phyloP scores from a whole-genome alignment of 2,329 filamentous ascomycete genomes.

The Cryphonectria nitschkei region DNA sequence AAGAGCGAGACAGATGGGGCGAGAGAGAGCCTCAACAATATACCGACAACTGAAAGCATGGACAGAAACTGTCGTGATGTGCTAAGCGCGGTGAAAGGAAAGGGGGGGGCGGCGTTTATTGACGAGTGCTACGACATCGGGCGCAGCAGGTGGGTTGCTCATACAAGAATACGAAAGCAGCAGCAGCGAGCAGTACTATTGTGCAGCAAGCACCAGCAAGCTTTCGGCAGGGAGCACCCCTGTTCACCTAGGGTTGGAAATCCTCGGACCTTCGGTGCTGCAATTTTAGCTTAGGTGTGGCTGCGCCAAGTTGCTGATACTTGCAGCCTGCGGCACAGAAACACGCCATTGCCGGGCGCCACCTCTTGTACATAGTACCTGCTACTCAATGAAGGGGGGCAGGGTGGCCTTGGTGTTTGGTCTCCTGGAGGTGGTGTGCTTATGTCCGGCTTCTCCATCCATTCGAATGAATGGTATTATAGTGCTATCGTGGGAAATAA shows the following conservation, averaged over 20 bases:
- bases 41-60: not conserved
- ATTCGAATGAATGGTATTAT: constrained; percentile 8
- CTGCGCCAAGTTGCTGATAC: constrained; percentile 19
- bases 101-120: not conserved
- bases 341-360: not conserved
- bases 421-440: not conserved
- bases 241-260: constrained; percentile 16
- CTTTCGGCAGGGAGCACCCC: constrained; percentile 12
- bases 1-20: not conserved
- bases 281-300: constrained; percentile 10
- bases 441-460: constrained; percentile 17
- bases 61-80: not conserved
- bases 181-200: no score
- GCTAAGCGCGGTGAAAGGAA: not conserved
- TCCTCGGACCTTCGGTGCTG: constrained; percentile 21
- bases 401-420: not conserved
- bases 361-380: not conserved
- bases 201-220: not conserved
- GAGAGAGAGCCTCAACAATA: not conserved
- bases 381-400: not conserved
- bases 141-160: not conserved
- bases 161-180: constrained; percentile 15
- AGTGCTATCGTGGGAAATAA: not conserved
- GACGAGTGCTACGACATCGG: not conserved
- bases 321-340: not conserved